Conservation (phyloP, 2,329 filamentous ascomycete species). For the Trichoderma harzianum region DNA sequence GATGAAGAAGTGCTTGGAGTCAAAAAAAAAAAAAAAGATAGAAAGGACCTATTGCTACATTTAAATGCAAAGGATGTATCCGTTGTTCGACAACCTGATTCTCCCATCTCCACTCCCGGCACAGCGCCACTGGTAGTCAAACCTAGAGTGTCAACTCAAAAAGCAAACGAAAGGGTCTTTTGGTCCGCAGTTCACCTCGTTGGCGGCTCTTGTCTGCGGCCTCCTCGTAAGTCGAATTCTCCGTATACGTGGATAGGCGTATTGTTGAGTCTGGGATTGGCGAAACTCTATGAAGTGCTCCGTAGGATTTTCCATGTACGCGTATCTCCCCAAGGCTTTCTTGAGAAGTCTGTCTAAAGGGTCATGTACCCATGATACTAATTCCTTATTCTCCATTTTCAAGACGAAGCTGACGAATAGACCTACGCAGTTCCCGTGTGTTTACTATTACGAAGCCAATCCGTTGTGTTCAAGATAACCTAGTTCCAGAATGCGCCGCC, state of each 20-base stretch:
- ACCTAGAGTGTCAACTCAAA: not conserved
- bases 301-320: not conserved
- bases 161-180: not conserved
- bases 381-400: not conserved
- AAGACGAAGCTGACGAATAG: not conserved
- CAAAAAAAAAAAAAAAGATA: not conserved
- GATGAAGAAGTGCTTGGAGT: not conserved
- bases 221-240: not conserved
- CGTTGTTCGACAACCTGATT: not conserved
- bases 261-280: not conserved
- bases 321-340: not conserved
- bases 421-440: not conserved
- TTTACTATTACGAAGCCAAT: not conserved
- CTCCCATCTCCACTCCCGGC: not conserved
- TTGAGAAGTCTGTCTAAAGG: not conserved
- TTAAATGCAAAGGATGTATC: not conserved
- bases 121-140: not conserved
- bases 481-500: not conserved
- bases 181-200: not conserved
- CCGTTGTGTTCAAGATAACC: not conserved
- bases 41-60: not conserved
- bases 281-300: not conserved
- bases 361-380: not conserved
- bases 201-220: not conserved
- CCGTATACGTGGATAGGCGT: not conserved